Evolutionary conservation across 345 rosid species (phyloP), one percentile per base, ranked within the genome.

Genomic region (Aurinia saxatilis): DNA sequence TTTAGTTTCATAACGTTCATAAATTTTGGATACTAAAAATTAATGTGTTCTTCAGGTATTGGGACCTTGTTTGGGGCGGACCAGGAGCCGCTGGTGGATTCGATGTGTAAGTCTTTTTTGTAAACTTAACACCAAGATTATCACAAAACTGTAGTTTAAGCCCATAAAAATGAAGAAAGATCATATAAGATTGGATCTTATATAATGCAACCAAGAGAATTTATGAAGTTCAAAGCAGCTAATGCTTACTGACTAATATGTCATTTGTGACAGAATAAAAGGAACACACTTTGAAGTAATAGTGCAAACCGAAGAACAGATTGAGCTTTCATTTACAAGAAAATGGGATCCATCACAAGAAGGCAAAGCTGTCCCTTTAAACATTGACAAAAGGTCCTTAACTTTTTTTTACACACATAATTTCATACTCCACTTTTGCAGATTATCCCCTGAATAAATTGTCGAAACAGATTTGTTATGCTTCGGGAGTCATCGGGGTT

Each of bases 401-500:
- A 41, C n/a, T 37, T 59, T 3, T 39, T 27, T 42, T 12, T 1
- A 46, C 5, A 14, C 10, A 41, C 56, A 31, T 56, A 17, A 13
- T 10, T 65, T 35, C 48, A 27, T 51, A 10, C 13, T 13, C n/a
- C 13, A 59, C 10, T 7, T 37, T 11, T 41, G 15, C 34, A 58
- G 50, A 59, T 16, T 37, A 6, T 48, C 47, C 48, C 31, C 10
- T 46, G 17, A 29, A 23, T 23, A 6, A 2, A n/a, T 15, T 55
- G 10, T 61, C 2, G 31, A 12, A 14, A 34, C 74, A 89, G 95
- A 84, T 92, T 83, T 60, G 76, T 87, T 45, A 68, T 92, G 89
- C 87, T 92, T 39, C 77, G 84, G 3, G 82, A 81, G 23, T 82
- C 85, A 10, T 85, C 95, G 0, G 98, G 96, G 16, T 83, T 84